These are phyloP conservation scores for Pythium utonaiense DNA, from an alignment of 352 stramenopile genomes.

Conservation along the genomic window DNA sequence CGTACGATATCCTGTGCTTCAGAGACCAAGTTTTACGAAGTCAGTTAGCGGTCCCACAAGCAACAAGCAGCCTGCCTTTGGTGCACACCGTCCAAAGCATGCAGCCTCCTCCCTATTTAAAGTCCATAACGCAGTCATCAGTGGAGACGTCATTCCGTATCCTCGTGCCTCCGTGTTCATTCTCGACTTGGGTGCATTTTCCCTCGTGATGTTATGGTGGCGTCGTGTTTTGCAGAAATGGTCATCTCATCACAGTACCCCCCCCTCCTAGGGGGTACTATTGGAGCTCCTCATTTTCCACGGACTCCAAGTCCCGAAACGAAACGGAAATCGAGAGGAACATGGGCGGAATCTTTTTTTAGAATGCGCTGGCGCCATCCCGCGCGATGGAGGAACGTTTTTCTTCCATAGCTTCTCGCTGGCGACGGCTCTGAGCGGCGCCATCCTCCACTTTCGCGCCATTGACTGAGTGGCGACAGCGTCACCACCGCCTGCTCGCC, in stretches of 20 bases:
- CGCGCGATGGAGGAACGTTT: conserved; percentile 10
- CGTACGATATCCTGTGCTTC: too few relatives aligned
- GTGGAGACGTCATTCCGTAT: too few relatives aligned
- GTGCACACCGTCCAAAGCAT: background rate
- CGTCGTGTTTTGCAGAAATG: background rate
- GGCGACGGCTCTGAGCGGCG: background rate
- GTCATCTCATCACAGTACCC: background rate
- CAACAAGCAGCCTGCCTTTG: background rate
- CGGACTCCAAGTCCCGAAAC: background rate
- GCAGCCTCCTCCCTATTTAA: background rate
- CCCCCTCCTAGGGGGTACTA: background rate
- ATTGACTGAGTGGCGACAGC: conserved; percentile 1
- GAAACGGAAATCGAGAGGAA: conserved; percentile 35
- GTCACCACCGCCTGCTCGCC: too few relatives aligned
- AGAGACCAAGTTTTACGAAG: conserved; percentile 77
- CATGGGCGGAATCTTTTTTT: conserved; percentile 27
- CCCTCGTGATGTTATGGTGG: background rate
- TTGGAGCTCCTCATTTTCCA: background rate
- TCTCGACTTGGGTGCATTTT: too few relatives aligned
- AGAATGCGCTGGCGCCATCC: conserved; percentile 10
- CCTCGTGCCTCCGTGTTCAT: too few relatives aligned
- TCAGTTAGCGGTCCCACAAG: conserved; percentile 23
- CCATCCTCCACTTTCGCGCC: background rate
- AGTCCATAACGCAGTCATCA: background rate
- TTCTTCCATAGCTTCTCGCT: conserved; percentile 21